Percentiles rank a stretch among this genome's conserved stretches.
Evolutionary conservation across 164 flowering plant species (phyloP).

Genomic region (Cinnamomum chago): DNA sequence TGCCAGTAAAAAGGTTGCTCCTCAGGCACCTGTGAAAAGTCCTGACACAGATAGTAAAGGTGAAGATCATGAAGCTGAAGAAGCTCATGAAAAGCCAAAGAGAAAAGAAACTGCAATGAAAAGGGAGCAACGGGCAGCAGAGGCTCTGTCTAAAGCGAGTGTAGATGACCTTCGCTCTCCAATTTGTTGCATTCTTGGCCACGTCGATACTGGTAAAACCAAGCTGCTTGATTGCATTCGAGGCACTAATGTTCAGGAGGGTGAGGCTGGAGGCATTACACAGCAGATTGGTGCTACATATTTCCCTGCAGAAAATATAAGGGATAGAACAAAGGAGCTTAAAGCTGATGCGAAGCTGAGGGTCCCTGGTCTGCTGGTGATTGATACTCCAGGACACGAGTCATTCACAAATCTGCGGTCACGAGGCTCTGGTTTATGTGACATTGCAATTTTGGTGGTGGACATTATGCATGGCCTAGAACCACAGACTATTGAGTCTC

Average conservation of each 20-base stretch:
- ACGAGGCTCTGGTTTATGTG: slow-evolving; percentile 95
- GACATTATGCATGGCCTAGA: slow-evolving; percentile 99
- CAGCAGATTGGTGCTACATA: slow-evolving; percentile 99
- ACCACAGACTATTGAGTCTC: slow-evolving; percentile 94
- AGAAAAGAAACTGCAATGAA: slow-evolving; percentile 32
- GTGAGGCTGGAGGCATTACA: slow-evolving; percentile 99
- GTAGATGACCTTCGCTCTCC: slow-evolving; percentile 82
- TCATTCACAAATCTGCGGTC: slow-evolving; percentile 93
- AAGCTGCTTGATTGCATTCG: slow-evolving; percentile 95
- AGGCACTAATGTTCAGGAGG: slow-evolving; percentile 98
- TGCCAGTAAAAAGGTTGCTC: slow-evolving; percentile 21
- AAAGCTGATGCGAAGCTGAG: slow-evolving; percentile 88
- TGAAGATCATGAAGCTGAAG: slow-evolving; percentile 3
- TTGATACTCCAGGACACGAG: slow-evolving; percentile 98
- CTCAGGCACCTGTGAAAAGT: slow-evolving; percentile 25
- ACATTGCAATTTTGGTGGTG: slow-evolving; percentile 94
- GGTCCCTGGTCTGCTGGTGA: slow-evolving; percentile 91
- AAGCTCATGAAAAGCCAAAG: slow-evolving; percentile 22
- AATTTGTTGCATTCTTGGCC: slow-evolving; percentile 99
- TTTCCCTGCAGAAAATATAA: slow-evolving; percentile 87
- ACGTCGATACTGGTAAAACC: slow-evolving; percentile 99
- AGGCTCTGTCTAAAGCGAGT: slow-evolving; percentile 30
- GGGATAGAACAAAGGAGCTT: slow-evolving; percentile 91
- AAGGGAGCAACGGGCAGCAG: slow-evolving; percentile 27
- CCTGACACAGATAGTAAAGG: slow-evolving; percentile 30